phyloP scores from a whole-genome alignment of 2,329 filamentous ascomycete genomes.

The Arthrobotrys megalospora region DNA sequence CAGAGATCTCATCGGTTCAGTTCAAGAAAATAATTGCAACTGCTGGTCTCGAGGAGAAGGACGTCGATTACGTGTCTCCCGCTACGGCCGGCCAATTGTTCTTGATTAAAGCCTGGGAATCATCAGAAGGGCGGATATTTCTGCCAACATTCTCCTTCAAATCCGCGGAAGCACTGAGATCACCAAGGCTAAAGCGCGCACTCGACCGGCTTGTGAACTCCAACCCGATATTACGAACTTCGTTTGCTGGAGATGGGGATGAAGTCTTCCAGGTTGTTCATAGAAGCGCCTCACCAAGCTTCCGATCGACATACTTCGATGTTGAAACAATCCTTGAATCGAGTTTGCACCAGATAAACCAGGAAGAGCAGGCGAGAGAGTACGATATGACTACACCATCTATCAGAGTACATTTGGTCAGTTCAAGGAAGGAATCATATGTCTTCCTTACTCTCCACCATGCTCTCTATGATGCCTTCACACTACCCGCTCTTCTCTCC shows the following conservation, averaged over 20 bases:
- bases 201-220: slow-evolving; percentile 75
- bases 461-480: slow-evolving; percentile 88
- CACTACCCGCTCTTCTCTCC: slow-evolving; percentile 76
- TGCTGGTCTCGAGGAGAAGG: slow-evolving; percentile 61
- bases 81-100: slow-evolving; percentile 84
- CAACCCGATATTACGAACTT: slow-evolving; percentile 78
- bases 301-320: slow-evolving; percentile 52
- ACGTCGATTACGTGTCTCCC: slow-evolving; percentile 76
- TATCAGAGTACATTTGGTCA: slow-evolving; percentile 45
- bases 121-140: slow-evolving; percentile 77
- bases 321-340: slow-evolving; percentile 23
- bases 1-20: slow-evolving; percentile 66
- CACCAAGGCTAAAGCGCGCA: slow-evolving; percentile 71
- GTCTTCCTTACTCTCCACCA: slow-evolving; percentile 80
- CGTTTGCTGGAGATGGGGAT: slow-evolving; percentile 73
- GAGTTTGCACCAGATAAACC: slow-evolving; percentile 20
- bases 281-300: slow-evolving; percentile 65
- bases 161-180: slow-evolving; percentile 68
- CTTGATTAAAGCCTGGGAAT: slow-evolving; percentile 83
- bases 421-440: slow-evolving; percentile 50
- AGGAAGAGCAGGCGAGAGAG: slow-evolving; percentile 25
- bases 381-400: slow-evolving; percentile 55
- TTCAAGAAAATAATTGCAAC: slow-evolving; percentile 64
- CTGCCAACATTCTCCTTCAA: slow-evolving; percentile 80
- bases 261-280: slow-evolving; percentile 75